Evolutionary conservation across 495 filamentous ascomycete species (phyloP), one percentile per base, ranked within the genome.

Genomic region (Chlorociboria aeruginascens): DNA sequence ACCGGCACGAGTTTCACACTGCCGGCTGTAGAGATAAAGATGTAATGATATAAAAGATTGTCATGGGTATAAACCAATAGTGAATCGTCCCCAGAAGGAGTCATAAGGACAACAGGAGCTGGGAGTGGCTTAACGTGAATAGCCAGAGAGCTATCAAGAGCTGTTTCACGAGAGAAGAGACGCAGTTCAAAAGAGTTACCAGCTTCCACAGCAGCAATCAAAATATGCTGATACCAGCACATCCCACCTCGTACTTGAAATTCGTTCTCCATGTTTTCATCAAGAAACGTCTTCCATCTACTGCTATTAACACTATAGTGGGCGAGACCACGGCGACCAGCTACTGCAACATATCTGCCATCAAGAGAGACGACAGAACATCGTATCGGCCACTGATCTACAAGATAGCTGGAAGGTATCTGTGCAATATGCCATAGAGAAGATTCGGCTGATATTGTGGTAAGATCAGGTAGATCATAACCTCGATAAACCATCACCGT

Each of bases 181-280:
- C 93, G 89, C 29, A 99, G 66, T 76, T 95, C 85, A 59, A 89
- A 88, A 14, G 79, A 78, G 50, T 79, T 78, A 53, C 86, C 83
- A 40, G 79, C 78, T 61, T 97, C 93, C 30, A 95, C 81, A n/a
- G 90, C 87, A 36, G 88, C 88, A 48, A 99, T 85, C 13, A 99
- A 66, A 17, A 97, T 85, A 63, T 99, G 93, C 46, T 93, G 89
- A 57, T 89, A 86, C 93, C 93, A 99, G 57, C 89, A 95, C 88
- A 99, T 94, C 0, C 93, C 93, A 17, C 93, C 93, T 51, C 89
- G 71, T 17, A 99, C 86, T 20, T 85, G 75, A 59, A 99, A 97
- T 33, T 86, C 83, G 52, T 92, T 87, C 58, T 96, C 90, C 55
- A 82, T 74, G 37, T 70, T 78, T 20, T 81, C 72, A 55, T 92